Percentiles rank a stretch among this genome's conserved stretches.
Conservation (phyloP, 768 basidiomycete species). For the Chalciporus pseudorubinellus region DNA sequence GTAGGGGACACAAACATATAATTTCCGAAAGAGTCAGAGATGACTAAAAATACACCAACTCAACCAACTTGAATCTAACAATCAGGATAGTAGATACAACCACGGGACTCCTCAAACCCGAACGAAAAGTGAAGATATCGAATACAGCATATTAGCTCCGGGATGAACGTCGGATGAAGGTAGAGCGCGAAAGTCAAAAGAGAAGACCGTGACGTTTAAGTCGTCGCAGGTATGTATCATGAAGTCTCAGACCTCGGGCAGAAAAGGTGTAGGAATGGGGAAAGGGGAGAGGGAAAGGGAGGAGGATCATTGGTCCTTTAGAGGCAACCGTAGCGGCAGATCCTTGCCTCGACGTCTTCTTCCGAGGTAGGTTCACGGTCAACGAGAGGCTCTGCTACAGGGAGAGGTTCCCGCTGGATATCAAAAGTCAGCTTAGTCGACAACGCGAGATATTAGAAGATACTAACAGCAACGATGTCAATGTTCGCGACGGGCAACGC, state of each 20-base stretch:
- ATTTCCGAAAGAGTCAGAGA: background rate
- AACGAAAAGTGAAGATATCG: background rate
- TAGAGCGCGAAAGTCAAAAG: background rate
- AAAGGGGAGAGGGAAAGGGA: background rate
- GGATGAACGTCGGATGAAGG: conserved; percentile 1
- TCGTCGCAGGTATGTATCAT: conserved; percentile 2
- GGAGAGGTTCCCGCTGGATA: conserved; percentile 11
- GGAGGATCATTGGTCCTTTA: background rate
- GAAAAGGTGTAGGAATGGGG: background rate
- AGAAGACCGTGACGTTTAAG: conserved; percentile 2
- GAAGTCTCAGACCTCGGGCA: background rate
- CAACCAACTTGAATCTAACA: too few relatives aligned
- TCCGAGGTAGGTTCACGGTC: conserved; percentile 13
- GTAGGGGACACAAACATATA: too few relatives aligned
- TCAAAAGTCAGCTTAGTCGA: background rate
- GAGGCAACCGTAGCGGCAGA: conserved; percentile 15
- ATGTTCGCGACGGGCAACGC: background rate
- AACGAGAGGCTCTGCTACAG: background rate
- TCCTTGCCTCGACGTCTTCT: conserved; percentile 16
- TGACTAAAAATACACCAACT: conserved; percentile 22
- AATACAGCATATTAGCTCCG: conserved; percentile 3
- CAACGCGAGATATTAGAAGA: background rate
- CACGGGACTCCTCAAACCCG: background rate
- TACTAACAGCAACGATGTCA: conserved; percentile 4
- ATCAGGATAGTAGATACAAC: conserved; percentile 20